Evolutionary conservation across 83 land plant genomes (phyloP).

Genomic region (Picea engelmannii): DNA sequence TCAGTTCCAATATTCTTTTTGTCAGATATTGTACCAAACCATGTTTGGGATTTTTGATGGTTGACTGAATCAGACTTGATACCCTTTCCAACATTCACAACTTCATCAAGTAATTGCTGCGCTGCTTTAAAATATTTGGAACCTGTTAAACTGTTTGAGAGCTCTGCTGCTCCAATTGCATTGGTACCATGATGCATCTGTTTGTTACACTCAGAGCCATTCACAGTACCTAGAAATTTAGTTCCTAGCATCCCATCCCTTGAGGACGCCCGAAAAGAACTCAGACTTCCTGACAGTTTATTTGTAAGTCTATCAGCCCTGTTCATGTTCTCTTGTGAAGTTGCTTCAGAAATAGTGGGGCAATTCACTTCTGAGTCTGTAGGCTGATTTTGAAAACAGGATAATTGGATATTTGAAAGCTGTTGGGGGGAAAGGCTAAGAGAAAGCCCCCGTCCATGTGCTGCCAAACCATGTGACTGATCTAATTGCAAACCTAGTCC

Average conservation of each 20-base stretch:
- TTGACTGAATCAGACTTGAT: constrained; percentile 13
- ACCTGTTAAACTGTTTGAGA: not conserved
- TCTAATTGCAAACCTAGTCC: not conserved
- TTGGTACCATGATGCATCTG: constrained; percentile 8
- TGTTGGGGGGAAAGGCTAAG: constrained; percentile 54
- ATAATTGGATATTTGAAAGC: constrained; percentile 25
- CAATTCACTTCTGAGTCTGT: constrained; percentile 3
- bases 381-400: constrained; percentile 33
- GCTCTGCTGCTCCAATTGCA: constrained; percentile 1
- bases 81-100: constrained; percentile 21
- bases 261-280: constrained; percentile 19
- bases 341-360: not conserved
- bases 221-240: constrained; percentile 19
- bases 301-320: not conserved
- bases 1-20: constrained; percentile 17
- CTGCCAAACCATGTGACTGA: constrained; percentile 31
- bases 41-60: constrained; percentile 16
- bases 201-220: constrained; percentile 5
- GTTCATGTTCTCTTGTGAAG: not conserved
- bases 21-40: not conserved
- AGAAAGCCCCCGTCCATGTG: constrained; percentile 55
- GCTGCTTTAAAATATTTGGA: constrained; percentile 26
- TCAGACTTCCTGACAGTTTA: constrained; percentile 4
- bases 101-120: constrained; percentile 22
- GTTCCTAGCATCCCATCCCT: constrained; percentile 17